A percentile compares a stretch with the other conserved stretches of the same genome.
These are phyloP conservation scores for Pseudofabraea citricarpa DNA, from an alignment of 2,329 filamentous ascomycete species.

Conservation along the genomic window DNA sequence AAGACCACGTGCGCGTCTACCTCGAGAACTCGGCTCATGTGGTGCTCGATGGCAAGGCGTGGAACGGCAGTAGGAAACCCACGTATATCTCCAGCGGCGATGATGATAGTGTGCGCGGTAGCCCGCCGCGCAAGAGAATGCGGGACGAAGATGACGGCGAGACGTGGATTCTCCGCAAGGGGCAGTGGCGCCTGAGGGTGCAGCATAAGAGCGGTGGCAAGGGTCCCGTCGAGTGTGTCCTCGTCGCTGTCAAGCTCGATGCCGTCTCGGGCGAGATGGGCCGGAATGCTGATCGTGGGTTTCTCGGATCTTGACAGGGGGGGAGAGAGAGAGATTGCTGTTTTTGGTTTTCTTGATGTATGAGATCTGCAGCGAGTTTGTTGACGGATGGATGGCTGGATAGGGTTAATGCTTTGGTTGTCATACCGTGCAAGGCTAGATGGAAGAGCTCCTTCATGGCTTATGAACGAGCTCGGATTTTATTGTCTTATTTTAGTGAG, in stretches of 20 bases:
- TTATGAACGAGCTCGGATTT: too few relatives aligned
- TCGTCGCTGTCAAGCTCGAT: slow-evolving; percentile 74
- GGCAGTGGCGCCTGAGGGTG: slow-evolving; percentile 69
- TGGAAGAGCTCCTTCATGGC: too few relatives aligned
- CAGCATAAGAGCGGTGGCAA: slow-evolving; percentile 44
- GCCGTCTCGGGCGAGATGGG: slow-evolving; percentile 60
- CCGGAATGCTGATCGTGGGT: slow-evolving; percentile 61
- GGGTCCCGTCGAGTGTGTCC: slow-evolving; percentile 60
- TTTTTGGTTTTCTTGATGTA: too few relatives aligned
- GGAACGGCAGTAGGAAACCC: slow-evolving; percentile 32
- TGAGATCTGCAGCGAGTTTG: too few relatives aligned
- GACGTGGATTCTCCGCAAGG: slow-evolving; percentile 59
- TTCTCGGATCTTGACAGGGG: too few relatives aligned
- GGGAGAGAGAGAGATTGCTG: too few relatives aligned
- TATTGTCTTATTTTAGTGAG: too few relatives aligned
- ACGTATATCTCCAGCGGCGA: slow-evolving; percentile 4
- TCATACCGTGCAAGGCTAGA: too few relatives aligned
- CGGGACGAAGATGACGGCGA: slow-evolving; percentile 21
- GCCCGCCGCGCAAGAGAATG: slow-evolving; percentile 39
- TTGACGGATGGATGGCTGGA: too few relatives aligned
- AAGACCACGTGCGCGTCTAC: slow-evolving; percentile 62
- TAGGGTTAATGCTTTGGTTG: too few relatives aligned
- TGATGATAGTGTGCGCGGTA: neutral
- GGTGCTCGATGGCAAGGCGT: slow-evolving; percentile 52
- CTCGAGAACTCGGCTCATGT: slow-evolving; percentile 58